Base-by-base conservation (phyloP, 108 stramenopile species). In the Pseudonitzschia pungens region DNA sequence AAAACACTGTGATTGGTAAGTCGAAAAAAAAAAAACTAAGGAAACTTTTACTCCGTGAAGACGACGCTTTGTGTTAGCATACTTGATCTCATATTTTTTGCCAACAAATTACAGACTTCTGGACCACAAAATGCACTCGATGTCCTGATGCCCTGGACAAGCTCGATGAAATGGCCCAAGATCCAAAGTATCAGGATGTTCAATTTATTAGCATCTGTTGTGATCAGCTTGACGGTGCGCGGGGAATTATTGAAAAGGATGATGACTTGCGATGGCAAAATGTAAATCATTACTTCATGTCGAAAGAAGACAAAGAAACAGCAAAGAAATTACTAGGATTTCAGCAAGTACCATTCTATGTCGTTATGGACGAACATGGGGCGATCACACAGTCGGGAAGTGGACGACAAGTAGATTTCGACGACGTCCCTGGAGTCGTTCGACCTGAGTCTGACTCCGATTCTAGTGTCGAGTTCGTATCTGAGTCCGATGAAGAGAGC, bases 71-170 rank as follows among this genome's bases (percentile, higher is more conserved):
- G n/a, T n/a, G n/a, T n/a, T n/a, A n/a, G n/a, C n/a, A n/a, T n/a
- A n/a, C n/a, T n/a, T n/a, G n/a, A n/a, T n/a, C n/a, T n/a, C n/a
- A n/a, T n/a, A n/a, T 28, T 44, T 56, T 21, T 66, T 16, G 12
- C 8, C n/a, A n/a, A n/a, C n/a, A n/a, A n/a, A n/a, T 51, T 29
- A 3, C 65, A 94, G 92, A 95, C 81, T 93, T 95, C 79, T 95
- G 94, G 94, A 95, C 94, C 36, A 95, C 94, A 33, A 83, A 82
- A 81, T 95, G 92, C 53, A 92, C 89, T 5, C 68, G 81, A 27
- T 95, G 94, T 74, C 94, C 94, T 0, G 86, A 75, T 64, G 94
- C 94, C 12, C 77, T 95, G 55, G 90, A 95, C 64, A 83, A 88
- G 60, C 78, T 92, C 28, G 71, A 91, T 53, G 50, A 69, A 29